A percentile compares a stretch with the other conserved stretches of the same genome.
These are phyloP conservation scores for Hansenula sp. DNA, from an alignment of 1,139 yeast genomes.

Conservation along the genomic window DNA sequence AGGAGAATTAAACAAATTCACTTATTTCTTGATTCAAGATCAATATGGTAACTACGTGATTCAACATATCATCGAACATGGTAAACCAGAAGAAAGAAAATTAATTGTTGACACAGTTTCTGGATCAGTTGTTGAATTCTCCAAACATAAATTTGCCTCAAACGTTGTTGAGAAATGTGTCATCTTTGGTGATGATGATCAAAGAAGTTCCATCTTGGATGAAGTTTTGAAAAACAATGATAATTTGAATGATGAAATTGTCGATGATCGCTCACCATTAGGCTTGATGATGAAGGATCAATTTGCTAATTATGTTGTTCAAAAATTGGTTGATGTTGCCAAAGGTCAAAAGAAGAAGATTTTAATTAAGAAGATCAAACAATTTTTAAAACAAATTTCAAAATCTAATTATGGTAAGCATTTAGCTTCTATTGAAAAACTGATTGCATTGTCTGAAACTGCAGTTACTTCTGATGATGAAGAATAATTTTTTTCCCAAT, in stretches of 20 bases:
- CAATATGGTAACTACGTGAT: slow-evolving; percentile 98
- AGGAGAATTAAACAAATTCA: slow-evolving; percentile 65
- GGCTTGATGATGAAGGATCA: slow-evolving; percentile 96
- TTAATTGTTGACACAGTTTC: slow-evolving; percentile 45
- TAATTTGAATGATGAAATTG: slow-evolving; percentile 28
- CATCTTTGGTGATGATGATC: slow-evolving; percentile 59
- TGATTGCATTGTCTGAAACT: slow-evolving; percentile 34
- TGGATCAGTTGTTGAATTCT: slow-evolving; percentile 68
- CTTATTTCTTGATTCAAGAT: slow-evolving; percentile 81
- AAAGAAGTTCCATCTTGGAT: slow-evolving; percentile 54
- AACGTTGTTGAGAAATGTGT: slow-evolving; percentile 96
- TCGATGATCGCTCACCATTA: slow-evolving; percentile 58
- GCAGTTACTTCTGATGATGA: slow-evolving; percentile 21
- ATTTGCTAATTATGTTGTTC: slow-evolving; percentile 95
- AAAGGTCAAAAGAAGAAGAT: slow-evolving; percentile 60
- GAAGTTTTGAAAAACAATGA: slow-evolving; percentile 31
- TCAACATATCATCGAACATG: slow-evolving; percentile 86
- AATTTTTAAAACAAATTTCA: slow-evolving; percentile 46
- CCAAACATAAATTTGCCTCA: slow-evolving; percentile 95
- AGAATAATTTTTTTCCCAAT: not conserved
- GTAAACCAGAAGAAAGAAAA: slow-evolving; percentile 42
- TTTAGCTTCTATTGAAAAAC: slow-evolving; percentile 76
- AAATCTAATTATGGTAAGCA: slow-evolving; percentile 71
- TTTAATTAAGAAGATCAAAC: slow-evolving; percentile 38
- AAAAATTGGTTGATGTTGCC: slow-evolving; percentile 83